Evolutionary conservation across 257 asterid species (phyloP).

Genomic region (Solanum tarijense): DNA sequence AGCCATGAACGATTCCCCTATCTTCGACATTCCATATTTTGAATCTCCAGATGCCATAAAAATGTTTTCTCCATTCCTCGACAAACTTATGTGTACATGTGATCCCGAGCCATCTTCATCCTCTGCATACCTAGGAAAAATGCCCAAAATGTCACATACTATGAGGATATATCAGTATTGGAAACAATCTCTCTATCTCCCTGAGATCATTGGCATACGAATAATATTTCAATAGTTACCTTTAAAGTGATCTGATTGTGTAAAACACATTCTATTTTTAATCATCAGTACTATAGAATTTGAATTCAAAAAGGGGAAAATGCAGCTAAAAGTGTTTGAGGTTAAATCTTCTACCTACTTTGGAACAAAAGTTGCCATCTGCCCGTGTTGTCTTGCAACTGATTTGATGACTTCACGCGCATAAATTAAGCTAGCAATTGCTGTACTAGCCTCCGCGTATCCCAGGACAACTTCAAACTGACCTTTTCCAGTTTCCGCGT

Average conservation of each 20-base stretch:
- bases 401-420: slow-evolving; percentile 68
- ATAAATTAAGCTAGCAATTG: slow-evolving; percentile 63
- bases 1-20: slow-evolving; percentile 94
- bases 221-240: neutral
- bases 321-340: neutral
- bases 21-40: slow-evolving; percentile 58
- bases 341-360: slow-evolving; percentile 38
- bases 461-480: slow-evolving; percentile 80
- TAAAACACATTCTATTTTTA: neutral
- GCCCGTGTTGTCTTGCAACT: slow-evolving; percentile 79
- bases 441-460: slow-evolving; percentile 43
- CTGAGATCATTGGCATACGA: neutral
- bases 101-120: slow-evolving; percentile 87
- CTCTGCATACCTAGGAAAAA: slow-evolving; percentile 41
- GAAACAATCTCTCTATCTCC: neutral
- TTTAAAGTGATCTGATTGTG: neutral
- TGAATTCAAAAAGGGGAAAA: neutral
- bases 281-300: neutral
- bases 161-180: neutral
- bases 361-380: slow-evolving; percentile 83
- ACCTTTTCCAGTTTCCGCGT: slow-evolving; percentile 82
- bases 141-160: neutral
- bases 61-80: slow-evolving; percentile 58
- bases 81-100: slow-evolving; percentile 81
- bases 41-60: slow-evolving; percentile 47